Percentiles rank a stretch among this genome's conserved stretches.
These are phyloP conservation scores for Tieghemostelium lacteum DNA, from an alignment of 78 protist species.

Conservation along the genomic window DNA sequence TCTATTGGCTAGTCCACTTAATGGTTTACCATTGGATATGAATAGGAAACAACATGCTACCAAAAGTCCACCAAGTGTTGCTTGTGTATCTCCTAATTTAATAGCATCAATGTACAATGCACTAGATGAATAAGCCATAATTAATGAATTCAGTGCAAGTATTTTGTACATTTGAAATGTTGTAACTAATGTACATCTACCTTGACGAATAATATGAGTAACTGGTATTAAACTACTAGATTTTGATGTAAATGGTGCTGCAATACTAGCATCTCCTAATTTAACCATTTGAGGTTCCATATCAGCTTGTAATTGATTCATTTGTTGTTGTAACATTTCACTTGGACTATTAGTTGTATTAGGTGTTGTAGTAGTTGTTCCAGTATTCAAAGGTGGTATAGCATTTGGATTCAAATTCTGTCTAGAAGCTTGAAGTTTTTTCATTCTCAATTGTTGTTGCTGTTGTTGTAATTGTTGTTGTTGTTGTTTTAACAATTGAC, in stretches of 20 bases:
- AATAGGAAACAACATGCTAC: conserved; percentile 93
- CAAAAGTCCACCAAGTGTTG: conserved; percentile 87
- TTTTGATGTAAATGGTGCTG: conserved; percentile 98
- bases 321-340: background rate
- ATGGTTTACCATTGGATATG: conserved; percentile 90
- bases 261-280: conserved; percentile 94
- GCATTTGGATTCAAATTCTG: too few species aligned
- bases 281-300: conserved; percentile 62
- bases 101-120: conserved; percentile 97
- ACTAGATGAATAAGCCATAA: conserved; percentile 91
- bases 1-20: conserved; percentile 54
- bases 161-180: conserved; percentile 97
- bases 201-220: conserved; percentile 91
- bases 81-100: conserved; percentile 95
- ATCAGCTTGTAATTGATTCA: conserved; percentile 15
- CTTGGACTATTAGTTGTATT: too few species aligned
- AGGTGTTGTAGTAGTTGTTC: conserved; percentile 4
- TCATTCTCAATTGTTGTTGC: background rate
- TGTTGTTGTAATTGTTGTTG: conserved; percentile 14
- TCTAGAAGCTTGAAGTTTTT: background rate
- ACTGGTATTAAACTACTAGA: conserved; percentile 56
- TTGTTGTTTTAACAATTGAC: conserved; percentile 7
- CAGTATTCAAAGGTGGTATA: too few species aligned
- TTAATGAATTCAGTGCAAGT: conserved; percentile 97
- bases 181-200: conserved; percentile 96